phyloP scores from a whole-genome alignment of 164 flowering plant genomes.

The Chloranthus sessilifolius region DNA sequence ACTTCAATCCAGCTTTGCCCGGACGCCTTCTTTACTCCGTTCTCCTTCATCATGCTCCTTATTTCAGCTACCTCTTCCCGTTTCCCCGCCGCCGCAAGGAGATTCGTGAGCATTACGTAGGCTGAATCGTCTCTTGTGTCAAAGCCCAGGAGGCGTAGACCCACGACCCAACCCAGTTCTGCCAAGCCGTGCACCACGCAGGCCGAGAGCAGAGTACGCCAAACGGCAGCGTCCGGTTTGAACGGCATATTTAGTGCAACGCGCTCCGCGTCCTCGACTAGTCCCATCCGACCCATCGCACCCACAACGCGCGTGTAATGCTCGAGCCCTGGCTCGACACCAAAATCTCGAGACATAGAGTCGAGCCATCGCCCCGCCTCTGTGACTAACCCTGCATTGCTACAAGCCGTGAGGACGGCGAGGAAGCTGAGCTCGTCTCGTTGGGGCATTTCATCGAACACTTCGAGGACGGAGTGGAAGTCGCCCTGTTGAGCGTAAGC shows the following conservation, averaged over 20 bases:
- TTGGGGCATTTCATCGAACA: conserved; percentile 35
- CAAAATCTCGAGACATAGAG: conserved; percentile 38
- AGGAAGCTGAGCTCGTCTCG: conserved; percentile 57
- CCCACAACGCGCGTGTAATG: conserved; percentile 72
- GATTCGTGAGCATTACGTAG: conserved; percentile 56
- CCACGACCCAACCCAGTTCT: conserved; percentile 32
- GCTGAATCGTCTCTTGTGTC: conserved; percentile 57
- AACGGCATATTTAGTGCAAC: conserved; percentile 56
- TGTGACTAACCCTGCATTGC: conserved; percentile 41
- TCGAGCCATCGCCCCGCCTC: conserved; percentile 44
- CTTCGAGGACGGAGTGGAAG: conserved; percentile 24
- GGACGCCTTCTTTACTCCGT: conserved; percentile 41
- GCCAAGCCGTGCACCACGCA: conserved; percentile 34
- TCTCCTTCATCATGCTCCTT: conserved; percentile 54
- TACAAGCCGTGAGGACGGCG: conserved; percentile 43
- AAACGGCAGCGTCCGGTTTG: conserved; percentile 59
- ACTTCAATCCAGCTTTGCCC: conserved; percentile 75
- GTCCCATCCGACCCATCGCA: conserved; percentile 53
- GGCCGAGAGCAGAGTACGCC: conserved; percentile 50
- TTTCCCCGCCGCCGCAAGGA: conserved; percentile 35
- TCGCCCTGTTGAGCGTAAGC: conserved; percentile 74
- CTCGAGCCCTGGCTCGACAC: conserved; percentile 48
- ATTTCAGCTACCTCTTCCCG: conserved; percentile 50
- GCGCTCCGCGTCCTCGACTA: conserved; percentile 46
- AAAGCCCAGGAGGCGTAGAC: conserved; percentile 32